Evolutionary conservation across 371 early-diverging fungal species (phyloP).

Genomic region (Massospora cicadina): DNA sequence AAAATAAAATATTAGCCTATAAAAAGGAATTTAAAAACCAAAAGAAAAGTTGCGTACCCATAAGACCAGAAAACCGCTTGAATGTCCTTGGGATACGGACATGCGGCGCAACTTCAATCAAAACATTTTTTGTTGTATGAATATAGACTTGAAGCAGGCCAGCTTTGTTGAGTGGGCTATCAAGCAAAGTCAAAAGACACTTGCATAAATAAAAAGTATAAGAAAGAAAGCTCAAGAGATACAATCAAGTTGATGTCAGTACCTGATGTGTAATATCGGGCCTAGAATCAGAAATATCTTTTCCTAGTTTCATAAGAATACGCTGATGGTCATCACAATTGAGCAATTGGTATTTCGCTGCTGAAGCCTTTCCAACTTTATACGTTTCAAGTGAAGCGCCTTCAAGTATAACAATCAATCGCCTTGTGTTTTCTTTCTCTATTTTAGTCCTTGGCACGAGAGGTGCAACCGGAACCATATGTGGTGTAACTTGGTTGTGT

Average conservation of each 20-base stretch:
- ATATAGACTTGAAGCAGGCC: constrained; percentile 90
- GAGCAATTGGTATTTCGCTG: constrained; percentile 76
- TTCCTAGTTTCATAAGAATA: constrained; percentile 63
- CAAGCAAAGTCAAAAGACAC: constrained; percentile 89
- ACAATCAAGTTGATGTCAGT: constrained; percentile 8
- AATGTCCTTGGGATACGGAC: constrained; percentile 96
- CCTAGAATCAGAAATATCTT: constrained; percentile 67
- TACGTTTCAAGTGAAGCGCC: constrained; percentile 85
- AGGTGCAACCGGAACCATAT: constrained; percentile 54
- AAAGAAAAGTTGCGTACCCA: constrained; percentile 29
- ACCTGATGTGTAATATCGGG: constrained; percentile 96
- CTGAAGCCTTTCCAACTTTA: constrained; percentile 78
- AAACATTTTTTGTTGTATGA: constrained; percentile 79
- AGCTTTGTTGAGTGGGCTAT: constrained; percentile 96
- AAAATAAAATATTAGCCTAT: background rate
- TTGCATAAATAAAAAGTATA: constrained; percentile 18
- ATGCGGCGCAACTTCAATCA: constrained; percentile 94
- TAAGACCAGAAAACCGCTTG: constrained; percentile 93
- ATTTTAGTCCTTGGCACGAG: constrained; percentile 52
- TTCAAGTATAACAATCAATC: constrained; percentile 88
- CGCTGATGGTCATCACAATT: constrained; percentile 94
- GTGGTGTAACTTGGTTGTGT: background rate
- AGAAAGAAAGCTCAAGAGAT: background rate
- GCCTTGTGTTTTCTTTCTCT: constrained; percentile 55
- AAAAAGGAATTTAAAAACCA: constrained; percentile 4